Evolutionary conservation across 768 basidiomycete species (phyloP).

Genomic region (Lactarius vividus): DNA sequence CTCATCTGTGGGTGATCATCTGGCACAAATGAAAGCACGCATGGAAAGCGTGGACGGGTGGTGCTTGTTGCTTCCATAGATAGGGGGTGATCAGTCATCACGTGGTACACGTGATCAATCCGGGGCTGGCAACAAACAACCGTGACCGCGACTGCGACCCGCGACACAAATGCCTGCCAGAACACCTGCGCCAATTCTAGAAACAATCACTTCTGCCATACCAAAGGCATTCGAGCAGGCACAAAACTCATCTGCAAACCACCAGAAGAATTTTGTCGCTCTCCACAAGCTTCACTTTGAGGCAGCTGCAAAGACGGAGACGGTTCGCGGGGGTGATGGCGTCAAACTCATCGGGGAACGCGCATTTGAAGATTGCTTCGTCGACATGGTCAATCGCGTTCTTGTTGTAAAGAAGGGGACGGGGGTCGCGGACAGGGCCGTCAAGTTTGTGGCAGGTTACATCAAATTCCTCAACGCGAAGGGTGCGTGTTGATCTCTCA

Average conservation of each 20-base stretch:
- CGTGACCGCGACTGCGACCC: neutral
- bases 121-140: neutral
- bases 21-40: constrained; percentile 14
- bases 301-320: constrained; percentile 52
- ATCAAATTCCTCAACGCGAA: constrained; percentile 72
- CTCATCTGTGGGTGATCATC: constrained; percentile 11
- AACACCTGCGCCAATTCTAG: constrained; percentile 36
- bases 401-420: constrained; percentile 80
- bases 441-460: constrained; percentile 83
- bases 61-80: neutral
- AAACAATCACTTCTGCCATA: constrained; percentile 37
- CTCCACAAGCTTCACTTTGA: constrained; percentile 76
- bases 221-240: constrained; percentile 79
- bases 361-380: constrained; percentile 66
- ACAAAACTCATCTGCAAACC: constrained; percentile 70
- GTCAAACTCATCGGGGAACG: constrained; percentile 70
- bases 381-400: constrained; percentile 55
- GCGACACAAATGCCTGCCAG: constrained; percentile 17
- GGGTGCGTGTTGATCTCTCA: constrained; percentile 43
- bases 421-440: constrained; percentile 64
- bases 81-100: neutral
- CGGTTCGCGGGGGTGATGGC: constrained; percentile 46
- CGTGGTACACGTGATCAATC: neutral
- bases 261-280: constrained; percentile 84
- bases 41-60: neutral